Evolutionary conservation across 2,329 filamentous ascomycete genomes (phyloP).

Genomic region (Fusarium nisikadoi): DNA sequence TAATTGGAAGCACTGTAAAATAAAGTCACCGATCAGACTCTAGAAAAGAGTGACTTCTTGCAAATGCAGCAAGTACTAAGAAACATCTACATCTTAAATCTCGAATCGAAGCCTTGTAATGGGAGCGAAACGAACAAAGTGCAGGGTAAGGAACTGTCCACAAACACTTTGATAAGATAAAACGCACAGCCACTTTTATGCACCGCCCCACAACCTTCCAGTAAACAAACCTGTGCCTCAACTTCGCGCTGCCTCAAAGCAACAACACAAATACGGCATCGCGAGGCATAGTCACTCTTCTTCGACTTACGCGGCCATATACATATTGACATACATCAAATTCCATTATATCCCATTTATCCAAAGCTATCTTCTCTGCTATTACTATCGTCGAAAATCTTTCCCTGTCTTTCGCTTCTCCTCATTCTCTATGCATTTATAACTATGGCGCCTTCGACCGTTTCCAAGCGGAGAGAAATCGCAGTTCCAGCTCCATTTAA

Average conservation of each 20-base stretch:
- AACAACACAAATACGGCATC: neutral
- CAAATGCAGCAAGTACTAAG: no score
- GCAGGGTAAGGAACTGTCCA: neutral
- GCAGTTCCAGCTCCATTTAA: neutral
- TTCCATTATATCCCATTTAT: fast-evolving
- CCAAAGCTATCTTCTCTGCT: fast-evolving
- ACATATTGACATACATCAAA: fast-evolving
- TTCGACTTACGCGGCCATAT: fast-evolving
- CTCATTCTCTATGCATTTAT: neutral
- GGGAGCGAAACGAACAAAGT: no score
- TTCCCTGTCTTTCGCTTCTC: neutral
- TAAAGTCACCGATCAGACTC: no score
- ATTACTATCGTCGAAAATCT: neutral
- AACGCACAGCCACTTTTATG: neutral
- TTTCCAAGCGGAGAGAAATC: neutral
- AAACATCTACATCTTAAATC: no score
- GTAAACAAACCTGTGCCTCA: neutral
- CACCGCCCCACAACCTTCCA: neutral
- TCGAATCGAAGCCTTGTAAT: no score
- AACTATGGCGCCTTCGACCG: neutral
- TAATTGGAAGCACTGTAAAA: no score
- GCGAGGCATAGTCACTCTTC: no score
- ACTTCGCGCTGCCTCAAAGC: neutral
- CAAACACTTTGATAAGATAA: neutral
- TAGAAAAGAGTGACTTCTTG: no score